phyloP scores from a whole-genome alignment of 148 eudicot species.

The Rhododendron griersonianum region DNA sequence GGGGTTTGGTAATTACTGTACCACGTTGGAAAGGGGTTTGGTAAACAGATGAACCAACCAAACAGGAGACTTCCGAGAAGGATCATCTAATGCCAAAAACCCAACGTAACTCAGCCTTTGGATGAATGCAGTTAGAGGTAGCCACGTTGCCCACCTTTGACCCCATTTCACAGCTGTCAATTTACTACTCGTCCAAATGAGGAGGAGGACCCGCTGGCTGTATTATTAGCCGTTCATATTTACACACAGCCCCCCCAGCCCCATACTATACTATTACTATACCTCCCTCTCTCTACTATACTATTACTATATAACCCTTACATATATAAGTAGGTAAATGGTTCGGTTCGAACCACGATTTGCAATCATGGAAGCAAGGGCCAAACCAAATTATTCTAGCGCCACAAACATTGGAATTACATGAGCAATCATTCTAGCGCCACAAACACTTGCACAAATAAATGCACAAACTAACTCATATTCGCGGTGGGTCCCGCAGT shows the following conservation, averaged over 20 bases:
- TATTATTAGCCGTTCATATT: not conserved
- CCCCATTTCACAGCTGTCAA: not conserved
- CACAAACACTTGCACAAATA: no score
- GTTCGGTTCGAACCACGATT: not conserved
- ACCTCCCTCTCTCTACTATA: not conserved
- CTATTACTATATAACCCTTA: no score
- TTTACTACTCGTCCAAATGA: not conserved
- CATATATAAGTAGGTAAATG: not conserved
- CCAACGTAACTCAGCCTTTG: not conserved
- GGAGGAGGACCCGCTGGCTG: not conserved
- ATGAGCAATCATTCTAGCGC: no score
- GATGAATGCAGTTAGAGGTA: not conserved
- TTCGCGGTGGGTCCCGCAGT: no score
- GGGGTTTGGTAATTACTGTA: no score
- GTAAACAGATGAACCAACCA: no score
- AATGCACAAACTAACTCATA: no score
- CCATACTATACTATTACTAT: not conserved
- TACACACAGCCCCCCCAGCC: not conserved
- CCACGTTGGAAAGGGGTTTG: fast-evolving
- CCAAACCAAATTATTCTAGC: fast-evolving
- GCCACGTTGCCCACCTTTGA: slow-evolving; percentile 7
- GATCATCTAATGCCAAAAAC: slow-evolving; percentile 20
- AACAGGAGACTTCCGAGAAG: no score
- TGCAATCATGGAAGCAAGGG: fast-evolving
- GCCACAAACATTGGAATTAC: no score